phyloP scores from a whole-genome alignment of 495 filamentous ascomycete species.

The Melanomma pulvis-pyrius region DNA sequence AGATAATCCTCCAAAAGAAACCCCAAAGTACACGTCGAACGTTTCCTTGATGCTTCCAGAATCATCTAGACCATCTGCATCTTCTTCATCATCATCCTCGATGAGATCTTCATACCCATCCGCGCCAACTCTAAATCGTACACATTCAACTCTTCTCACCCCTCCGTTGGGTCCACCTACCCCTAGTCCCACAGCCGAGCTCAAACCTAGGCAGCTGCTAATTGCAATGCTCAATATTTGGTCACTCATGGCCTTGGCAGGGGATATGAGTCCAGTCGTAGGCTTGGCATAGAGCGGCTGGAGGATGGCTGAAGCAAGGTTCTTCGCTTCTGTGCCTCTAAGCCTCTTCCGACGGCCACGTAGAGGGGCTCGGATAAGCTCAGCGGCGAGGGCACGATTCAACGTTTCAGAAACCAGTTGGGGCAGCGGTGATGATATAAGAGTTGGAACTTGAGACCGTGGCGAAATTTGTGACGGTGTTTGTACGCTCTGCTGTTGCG shows the following conservation, averaged over 20 bases:
- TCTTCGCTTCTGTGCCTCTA: constrained; percentile 46
- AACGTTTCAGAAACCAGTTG: constrained; percentile 30
- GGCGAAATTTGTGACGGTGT: background rate
- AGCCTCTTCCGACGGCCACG: constrained; percentile 42
- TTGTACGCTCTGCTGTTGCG: background rate
- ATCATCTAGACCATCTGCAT: constrained; percentile 10
- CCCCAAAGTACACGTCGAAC: constrained; percentile 42
- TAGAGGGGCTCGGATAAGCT: constrained; percentile 44
- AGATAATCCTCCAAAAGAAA: constrained; percentile 34
- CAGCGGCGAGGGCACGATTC: constrained; percentile 44
- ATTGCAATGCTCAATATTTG: constrained; percentile 40
- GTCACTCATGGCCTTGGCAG: constrained; percentile 27
- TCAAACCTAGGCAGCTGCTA: constrained; percentile 43
- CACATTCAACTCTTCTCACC: constrained; percentile 40
- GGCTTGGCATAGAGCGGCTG: constrained; percentile 31
- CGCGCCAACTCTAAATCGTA: constrained; percentile 40
- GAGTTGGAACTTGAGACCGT: background rate
- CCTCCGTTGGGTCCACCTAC: constrained; percentile 38
- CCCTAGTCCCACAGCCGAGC: constrained; percentile 38
- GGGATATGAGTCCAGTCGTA: constrained; percentile 14
- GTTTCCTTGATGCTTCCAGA: constrained; percentile 34
- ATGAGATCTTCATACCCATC: constrained; percentile 47
- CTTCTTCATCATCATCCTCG: constrained; percentile 40
- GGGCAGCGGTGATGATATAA: constrained; percentile 1
- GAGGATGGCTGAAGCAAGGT: constrained; percentile 43